These are phyloP conservation scores for Russula compacta DNA, from an alignment of 768 basidiomycete genomes.

Conservation along the genomic window DNA sequence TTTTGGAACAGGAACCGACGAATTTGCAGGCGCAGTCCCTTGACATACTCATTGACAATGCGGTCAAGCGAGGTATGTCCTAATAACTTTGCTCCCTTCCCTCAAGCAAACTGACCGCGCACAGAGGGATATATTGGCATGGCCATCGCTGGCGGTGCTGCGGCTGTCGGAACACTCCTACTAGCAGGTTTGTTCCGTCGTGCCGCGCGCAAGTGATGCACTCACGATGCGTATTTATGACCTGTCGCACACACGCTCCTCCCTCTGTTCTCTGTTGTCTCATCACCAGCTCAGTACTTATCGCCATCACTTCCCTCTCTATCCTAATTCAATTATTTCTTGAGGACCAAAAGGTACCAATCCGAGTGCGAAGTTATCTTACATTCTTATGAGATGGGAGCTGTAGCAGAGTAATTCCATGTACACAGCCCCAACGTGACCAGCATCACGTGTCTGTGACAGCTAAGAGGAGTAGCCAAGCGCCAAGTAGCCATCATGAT, in stretches of 20 bases:
- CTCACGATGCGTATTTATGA: constrained; percentile 5
- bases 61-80: constrained; percentile 67
- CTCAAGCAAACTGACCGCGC: neutral
- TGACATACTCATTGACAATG: constrained; percentile 74
- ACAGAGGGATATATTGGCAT: constrained; percentile 98
- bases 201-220: constrained; percentile 42
- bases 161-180: constrained; percentile 71
- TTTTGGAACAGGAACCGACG: constrained; percentile 85
- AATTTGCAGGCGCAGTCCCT: constrained; percentile 92
- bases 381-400: too few species aligned
- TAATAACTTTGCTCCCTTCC: neutral
- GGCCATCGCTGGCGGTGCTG: constrained; percentile 87
- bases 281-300: constrained; percentile 4
- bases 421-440: too few species aligned
- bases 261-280: neutral
- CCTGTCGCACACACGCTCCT: neutral
- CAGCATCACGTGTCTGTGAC: constrained; percentile 1
- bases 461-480: too few species aligned
- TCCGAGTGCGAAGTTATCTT: neutral
- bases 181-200: constrained; percentile 78
- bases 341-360: neutral
- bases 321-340: constrained; percentile 4
- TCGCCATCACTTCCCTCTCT: constrained; percentile 1
- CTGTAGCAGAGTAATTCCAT: too few species aligned
- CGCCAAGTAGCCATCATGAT: too few species aligned